Evolutionary conservation across 2,329 filamentous ascomycete species (phyloP).

Genomic region (Epicoccum nigrum): DNA sequence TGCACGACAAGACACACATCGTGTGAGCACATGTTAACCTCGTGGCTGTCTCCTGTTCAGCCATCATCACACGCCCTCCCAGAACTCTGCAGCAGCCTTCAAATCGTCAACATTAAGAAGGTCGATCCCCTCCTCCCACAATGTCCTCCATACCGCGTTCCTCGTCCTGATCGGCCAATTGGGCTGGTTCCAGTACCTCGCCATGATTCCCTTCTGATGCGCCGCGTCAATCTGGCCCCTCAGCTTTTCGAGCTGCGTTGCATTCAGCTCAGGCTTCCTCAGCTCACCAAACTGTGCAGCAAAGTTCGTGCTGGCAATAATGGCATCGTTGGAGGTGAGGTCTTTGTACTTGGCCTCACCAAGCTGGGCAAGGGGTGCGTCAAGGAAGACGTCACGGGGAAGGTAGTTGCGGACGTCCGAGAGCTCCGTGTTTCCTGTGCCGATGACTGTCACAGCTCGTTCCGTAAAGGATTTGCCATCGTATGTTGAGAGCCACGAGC

Average conservation of each 20-base stretch:
- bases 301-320: slow-evolving; percentile 62
- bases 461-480: slow-evolving; percentile 54
- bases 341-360: slow-evolving; percentile 48
- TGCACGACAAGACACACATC: no score
- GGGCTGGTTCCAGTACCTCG: slow-evolving; percentile 69
- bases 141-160: slow-evolving; percentile 57
- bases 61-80: slow-evolving; percentile 32
- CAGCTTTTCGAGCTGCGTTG: slow-evolving; percentile 58
- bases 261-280: slow-evolving; percentile 49
- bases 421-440: slow-evolving; percentile 59
- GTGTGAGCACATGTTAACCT: no score
- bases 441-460: slow-evolving; percentile 65
- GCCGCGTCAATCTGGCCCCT: slow-evolving; percentile 60
- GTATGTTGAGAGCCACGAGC: slow-evolving; percentile 60
- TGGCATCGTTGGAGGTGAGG: slow-evolving; percentile 57
- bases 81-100: slow-evolving; percentile 53
- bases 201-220: slow-evolving; percentile 62
- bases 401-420: slow-evolving; percentile 51
- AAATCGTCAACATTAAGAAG: slow-evolving; percentile 70
- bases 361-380: slow-evolving; percentile 60
- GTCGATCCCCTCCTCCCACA: slow-evolving; percentile 64
- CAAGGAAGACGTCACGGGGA: slow-evolving; percentile 62
- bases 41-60: not conserved
- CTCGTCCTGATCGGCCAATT: slow-evolving; percentile 61
- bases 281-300: slow-evolving; percentile 47